A percentile compares a stretch with the other conserved stretches of the same genome.
Evolutionary conservation across 192 early-diverging fungal species (phyloP).

Genomic region (Coemansia sp.): DNA sequence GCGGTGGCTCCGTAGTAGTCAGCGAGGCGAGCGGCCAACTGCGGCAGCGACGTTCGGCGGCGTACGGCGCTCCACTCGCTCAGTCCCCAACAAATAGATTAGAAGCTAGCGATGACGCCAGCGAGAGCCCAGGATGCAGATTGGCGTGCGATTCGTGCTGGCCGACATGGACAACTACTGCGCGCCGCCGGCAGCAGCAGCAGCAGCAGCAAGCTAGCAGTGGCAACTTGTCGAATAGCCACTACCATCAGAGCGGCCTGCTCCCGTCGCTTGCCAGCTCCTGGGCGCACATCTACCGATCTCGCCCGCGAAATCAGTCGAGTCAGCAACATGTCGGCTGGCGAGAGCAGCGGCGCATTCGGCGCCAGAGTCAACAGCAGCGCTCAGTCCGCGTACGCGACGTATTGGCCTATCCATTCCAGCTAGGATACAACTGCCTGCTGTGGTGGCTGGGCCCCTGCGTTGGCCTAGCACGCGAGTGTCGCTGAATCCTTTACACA

Average conservation of each 20-base stretch:
- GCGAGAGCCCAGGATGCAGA: not conserved
- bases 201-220: not conserved
- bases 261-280: conserved; percentile 21
- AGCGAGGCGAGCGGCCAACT: not conserved
- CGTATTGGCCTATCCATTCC: conserved; percentile 33
- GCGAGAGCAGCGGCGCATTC: conserved; percentile 2
- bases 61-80: not conserved
- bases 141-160: conserved; percentile 1
- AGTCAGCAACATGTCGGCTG: not conserved
- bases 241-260: not conserved
- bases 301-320: conserved; percentile 7
- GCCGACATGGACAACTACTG: not conserved
- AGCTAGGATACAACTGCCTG: conserved; percentile 44
- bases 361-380: not conserved
- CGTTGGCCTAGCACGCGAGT: conserved; percentile 21
- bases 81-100: not conserved
- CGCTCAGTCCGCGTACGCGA: conserved; percentile 16
- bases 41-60: conserved; percentile 1
- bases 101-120: not conserved
- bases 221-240: not conserved
- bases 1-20: no score
- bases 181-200: no score
- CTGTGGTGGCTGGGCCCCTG: conserved; percentile 43
- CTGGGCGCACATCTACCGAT: conserved; percentile 42
- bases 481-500: no score